Base-by-base conservation (phyloP, 441 rosid species). In the Kokia cookei region DNA sequence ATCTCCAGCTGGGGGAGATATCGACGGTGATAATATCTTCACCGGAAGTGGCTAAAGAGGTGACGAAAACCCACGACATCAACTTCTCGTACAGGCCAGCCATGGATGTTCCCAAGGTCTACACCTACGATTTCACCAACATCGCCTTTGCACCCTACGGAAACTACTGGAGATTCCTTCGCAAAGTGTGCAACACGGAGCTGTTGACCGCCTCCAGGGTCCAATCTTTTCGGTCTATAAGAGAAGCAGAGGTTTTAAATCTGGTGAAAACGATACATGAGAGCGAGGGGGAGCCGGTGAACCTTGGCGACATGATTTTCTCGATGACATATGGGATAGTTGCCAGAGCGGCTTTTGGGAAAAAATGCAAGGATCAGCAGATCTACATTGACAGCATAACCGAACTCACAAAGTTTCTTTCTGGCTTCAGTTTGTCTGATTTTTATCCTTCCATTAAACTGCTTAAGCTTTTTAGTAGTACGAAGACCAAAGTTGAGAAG, bases 331-430 rank as follows among this genome's bases (percentile, higher is more conserved):
- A 65, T 12, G 69, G 69, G 15, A 43, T 64, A 17, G 45, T 22
- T 9, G 68, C 68, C 6, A 64, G 68, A 13, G 50, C 50, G 11
- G 68, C 68, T 7, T 64, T 64, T 11, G 69, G 69, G 14, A 11
- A 47, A 73, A 79, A 69, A 79, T 63, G 61, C 57, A 73, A 70
- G 45, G 80, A 73, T 32, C 83, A 81, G 57, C 78, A 77, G 8
- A 19, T 17, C 22, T 75, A 77, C 75, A 75, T 77, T 0, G 47
- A 61, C 3, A 15, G 45, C 24, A 55, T 45, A 11, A 65, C 53
- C 3, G 69, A 65, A 42, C 32, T 42, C 10, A 19, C 51, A 0
- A 42, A 42, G 32, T 26, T 65, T 4, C 32, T 22, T 42, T 65
- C 69, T 13, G 69, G 69, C 19, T 64, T 64, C 24, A 9, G 14